phyloP scores from a whole-genome alignment of 1,284 basidiomycete genomes.

The Coriolopsis trogii region DNA sequence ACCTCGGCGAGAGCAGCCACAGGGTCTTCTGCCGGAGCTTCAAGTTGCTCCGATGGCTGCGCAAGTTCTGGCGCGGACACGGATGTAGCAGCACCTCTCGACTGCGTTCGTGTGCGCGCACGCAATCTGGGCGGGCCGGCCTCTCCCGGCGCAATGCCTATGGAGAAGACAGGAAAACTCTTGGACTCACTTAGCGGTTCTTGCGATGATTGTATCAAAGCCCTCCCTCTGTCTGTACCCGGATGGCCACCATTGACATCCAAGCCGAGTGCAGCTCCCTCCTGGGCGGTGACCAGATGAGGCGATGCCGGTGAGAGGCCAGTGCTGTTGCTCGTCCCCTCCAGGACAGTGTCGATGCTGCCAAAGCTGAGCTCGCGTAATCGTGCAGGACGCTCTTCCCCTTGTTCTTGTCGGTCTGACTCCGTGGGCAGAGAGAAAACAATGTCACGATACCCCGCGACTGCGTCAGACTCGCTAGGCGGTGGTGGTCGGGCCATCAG shows the following conservation, averaged over 20 bases:
- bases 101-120: slow-evolving; percentile 38
- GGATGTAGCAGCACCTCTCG: slow-evolving; percentile 26
- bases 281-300: slow-evolving; percentile 4
- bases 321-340: slow-evolving; percentile 33
- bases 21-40: slow-evolving; percentile 2
- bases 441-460: slow-evolving; percentile 37
- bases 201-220: not conserved
- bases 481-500: slow-evolving; percentile 34
- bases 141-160: slow-evolving; percentile 49
- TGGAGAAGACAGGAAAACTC: slow-evolving; percentile 42
- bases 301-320: slow-evolving; percentile 30
- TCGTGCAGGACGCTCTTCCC: slow-evolving; percentile 23
- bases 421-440: slow-evolving; percentile 25
- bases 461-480: slow-evolving; percentile 35
- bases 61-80: not conserved
- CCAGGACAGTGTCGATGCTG: slow-evolving; percentile 40
- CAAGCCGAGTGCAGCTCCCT: slow-evolving; percentile 16
- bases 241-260: slow-evolving; percentile 9
- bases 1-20: slow-evolving; percentile 16
- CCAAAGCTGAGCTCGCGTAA: slow-evolving; percentile 51
- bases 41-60: slow-evolving; percentile 1
- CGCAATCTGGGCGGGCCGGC: slow-evolving; percentile 39
- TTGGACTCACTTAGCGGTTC: slow-evolving; percentile 31
- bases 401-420: slow-evolving; percentile 7
- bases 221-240: not conserved